Base-by-base conservation (phyloP, 73 alveolate genomes). In the Halteria grandinella region DNA sequence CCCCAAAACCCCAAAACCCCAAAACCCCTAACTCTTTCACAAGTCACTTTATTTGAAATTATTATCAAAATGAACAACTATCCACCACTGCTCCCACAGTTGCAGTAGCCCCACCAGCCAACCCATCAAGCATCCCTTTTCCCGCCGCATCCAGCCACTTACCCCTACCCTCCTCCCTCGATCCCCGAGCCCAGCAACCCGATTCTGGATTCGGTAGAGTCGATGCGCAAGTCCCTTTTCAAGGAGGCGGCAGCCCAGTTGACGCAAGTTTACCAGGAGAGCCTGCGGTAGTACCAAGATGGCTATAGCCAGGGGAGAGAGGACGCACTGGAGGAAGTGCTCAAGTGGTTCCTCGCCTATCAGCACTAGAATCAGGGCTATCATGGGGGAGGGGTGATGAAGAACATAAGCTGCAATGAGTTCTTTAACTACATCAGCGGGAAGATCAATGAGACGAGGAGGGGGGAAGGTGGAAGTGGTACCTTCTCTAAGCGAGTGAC, bases 251-350 rank as follows among this genome's bases (percentile, higher is more conserved):
- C 75, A 21, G 53, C 75, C 5, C 6, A 57, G 4, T 21, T 57
- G 23, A 57, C 32, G 50, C 27, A 3, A 33, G 55, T 57, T 6
- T 34, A 32, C 14, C 29, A 57, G 23, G 75, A 57, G 18, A 57
- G 75, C 55, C 3, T 57, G 23, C 29, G 32, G 18, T 33, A 18
- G 10, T 57, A 54, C 29, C 37, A 57, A 34, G 55, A 57, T 32
- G 29, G 34, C 10, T 57, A 57, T 32, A 33, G n/a, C 32, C 31
- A 57, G 31, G 75, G 75, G 6, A 57, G 36, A 54, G 75, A 57
- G 21, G 75, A 57, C 36, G 75, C 75, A 15, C 36, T 12, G 11
- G 58, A 57, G 55, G 75, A 57, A 57, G 29, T 57, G 20, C 53
- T 57, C 25, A 57, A 34, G 21, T 57, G 75, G 75, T 57, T 57